phyloP scores from a whole-genome alignment of 495 filamentous ascomycete genomes.

The Hypoxylon subgilvum region DNA sequence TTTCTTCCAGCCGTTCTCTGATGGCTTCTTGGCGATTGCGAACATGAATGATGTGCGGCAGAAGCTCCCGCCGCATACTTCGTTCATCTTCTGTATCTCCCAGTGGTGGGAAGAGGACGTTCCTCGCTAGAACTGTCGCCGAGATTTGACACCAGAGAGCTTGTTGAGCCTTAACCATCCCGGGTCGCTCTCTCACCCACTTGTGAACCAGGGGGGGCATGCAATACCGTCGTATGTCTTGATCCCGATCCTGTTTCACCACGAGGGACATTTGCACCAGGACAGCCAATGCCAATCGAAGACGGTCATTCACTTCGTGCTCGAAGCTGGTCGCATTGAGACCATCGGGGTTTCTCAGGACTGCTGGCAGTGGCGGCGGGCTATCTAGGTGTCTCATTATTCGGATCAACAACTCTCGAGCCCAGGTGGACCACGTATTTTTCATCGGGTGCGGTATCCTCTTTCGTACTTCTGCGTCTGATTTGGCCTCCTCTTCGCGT shows the following conservation, averaged over 20 bases:
- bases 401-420: background rate
- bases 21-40: conserved; percentile 14
- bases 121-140: conserved; percentile 32
- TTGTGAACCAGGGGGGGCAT: conserved; percentile 51
- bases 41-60: conserved; percentile 41
- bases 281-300: conserved; percentile 35
- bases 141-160: conserved; percentile 49
- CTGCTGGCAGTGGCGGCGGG: conserved; percentile 6
- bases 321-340: background rate
- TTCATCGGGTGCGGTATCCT: background rate
- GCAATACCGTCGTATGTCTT: conserved; percentile 44
- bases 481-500: background rate
- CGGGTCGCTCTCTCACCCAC: conserved; percentile 48
- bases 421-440: conserved; percentile 3
- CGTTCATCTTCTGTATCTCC: conserved; percentile 23
- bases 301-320: conserved; percentile 14
- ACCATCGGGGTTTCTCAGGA: conserved; percentile 13
- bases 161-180: conserved; percentile 42
- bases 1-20: background rate
- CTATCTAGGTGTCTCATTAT: background rate
- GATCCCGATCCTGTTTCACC: conserved; percentile 27
- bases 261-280: conserved; percentile 45
- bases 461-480: background rate
- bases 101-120: conserved; percentile 41
- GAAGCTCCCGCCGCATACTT: conserved; percentile 27